Percentiles rank a stretch among this genome's conserved stretches.
Evolutionary conservation across 768 basidiomycete genomes (phyloP).

Genomic region (Pulveroboletus sp.): DNA sequence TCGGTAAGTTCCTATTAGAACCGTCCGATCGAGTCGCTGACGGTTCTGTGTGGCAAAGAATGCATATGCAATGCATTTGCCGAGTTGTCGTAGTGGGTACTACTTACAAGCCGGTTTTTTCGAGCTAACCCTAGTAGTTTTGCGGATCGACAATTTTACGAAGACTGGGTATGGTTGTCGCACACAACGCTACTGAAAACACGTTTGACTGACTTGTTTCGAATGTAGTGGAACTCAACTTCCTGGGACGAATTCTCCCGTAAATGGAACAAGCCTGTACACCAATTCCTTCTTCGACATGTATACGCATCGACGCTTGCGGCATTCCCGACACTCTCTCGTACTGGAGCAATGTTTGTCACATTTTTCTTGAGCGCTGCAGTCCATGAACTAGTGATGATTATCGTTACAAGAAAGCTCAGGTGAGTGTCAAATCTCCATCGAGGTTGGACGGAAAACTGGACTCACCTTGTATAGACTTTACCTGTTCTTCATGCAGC

Average conservation of each 20-base stretch:
- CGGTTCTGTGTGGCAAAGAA: slow-evolving; percentile 43
- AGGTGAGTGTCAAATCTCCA: slow-evolving; percentile 44
- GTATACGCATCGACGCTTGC: slow-evolving; percentile 90
- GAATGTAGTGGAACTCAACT: slow-evolving; percentile 86
- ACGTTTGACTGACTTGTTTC: background rate
- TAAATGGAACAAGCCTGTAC: slow-evolving; percentile 98
- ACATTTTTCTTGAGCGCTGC: slow-evolving; percentile 91
- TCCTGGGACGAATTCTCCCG: slow-evolving; percentile 97
- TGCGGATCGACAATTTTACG: slow-evolving; percentile 96
- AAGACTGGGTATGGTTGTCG: slow-evolving; percentile 74
- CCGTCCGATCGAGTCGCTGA: slow-evolving; percentile 1
- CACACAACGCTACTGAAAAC: background rate
- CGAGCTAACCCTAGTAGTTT: slow-evolving; percentile 52
- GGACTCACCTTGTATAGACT: slow-evolving; percentile 44
- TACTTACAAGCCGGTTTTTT: background rate
- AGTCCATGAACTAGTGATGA: slow-evolving; percentile 96
- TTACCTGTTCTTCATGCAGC: slow-evolving; percentile 82
- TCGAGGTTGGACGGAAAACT: background rate
- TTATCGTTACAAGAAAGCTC: slow-evolving; percentile 90
- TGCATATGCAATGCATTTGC: slow-evolving; percentile 97
- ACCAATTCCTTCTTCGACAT: slow-evolving; percentile 90
- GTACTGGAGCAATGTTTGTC: slow-evolving; percentile 80
- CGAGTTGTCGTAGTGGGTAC: slow-evolving; percentile 77
- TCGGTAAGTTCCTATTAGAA: slow-evolving; percentile 45
- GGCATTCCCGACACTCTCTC: slow-evolving; percentile 66